Evolutionary conservation across 306 rosid species (phyloP).

Genomic region (Arachis hypogaea): DNA sequence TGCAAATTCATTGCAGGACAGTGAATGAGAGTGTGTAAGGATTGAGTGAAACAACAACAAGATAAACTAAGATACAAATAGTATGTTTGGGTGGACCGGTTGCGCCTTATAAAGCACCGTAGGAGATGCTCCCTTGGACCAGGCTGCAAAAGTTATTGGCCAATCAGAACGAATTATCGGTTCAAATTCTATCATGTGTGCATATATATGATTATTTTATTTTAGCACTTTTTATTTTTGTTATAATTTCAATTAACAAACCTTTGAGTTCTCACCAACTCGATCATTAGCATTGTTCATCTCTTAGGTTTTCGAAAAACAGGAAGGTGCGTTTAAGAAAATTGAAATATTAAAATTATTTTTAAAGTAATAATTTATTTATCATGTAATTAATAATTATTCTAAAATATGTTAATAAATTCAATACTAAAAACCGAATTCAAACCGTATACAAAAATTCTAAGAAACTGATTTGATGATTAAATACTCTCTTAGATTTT

Average conservation of each 20-base stretch:
- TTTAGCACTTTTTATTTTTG: background rate
- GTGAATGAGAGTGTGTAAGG: too few species aligned
- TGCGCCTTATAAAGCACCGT: constrained; percentile 87
- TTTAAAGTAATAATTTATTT: too few species aligned
- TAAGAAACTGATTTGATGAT: too few species aligned
- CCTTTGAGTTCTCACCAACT: background rate
- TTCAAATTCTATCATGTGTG: too few species aligned
- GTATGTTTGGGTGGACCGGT: constrained; percentile 83
- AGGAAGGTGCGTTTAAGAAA: background rate
- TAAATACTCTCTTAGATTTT: too few species aligned
- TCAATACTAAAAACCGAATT: too few species aligned
- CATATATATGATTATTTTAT: background rate
- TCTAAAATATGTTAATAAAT: too few species aligned
- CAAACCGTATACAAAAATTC: too few species aligned
- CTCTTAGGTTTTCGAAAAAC: background rate
- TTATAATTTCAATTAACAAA: background rate
- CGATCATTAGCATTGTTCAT: background rate
- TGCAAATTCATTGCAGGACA: too few species aligned
- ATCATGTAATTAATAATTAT: too few species aligned
- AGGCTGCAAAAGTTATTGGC: constrained; percentile 70
- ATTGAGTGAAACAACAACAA: too few species aligned
- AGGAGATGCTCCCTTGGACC: constrained; percentile 85
- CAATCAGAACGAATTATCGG: constrained; percentile 11
- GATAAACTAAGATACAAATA: constrained; percentile 69
- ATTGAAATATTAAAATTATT: too few species aligned